Conservation (phyloP, 805 yeast genomes). For the Sugiyamaella qingdaonensis region DNA sequence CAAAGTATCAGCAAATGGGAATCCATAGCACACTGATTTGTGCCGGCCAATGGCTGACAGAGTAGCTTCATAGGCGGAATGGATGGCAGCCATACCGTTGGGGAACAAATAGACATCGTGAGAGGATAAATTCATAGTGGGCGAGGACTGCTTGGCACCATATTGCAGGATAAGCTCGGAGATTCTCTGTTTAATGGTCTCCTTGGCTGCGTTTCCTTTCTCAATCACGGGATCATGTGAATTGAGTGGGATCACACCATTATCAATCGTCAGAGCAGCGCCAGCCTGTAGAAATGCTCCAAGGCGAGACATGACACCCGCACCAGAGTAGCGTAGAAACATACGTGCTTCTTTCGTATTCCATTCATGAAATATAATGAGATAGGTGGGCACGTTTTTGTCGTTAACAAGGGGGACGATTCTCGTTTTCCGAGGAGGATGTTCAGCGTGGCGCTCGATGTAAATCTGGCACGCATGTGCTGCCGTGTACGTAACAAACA, state of each 20-base stretch:
- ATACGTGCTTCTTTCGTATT: conserved; percentile 65
- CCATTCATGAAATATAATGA: conserved; percentile 64
- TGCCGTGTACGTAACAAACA: conserved; percentile 71
- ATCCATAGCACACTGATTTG: conserved; percentile 90
- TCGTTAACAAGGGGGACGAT: conserved; percentile 34
- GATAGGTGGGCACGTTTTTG: conserved; percentile 66
- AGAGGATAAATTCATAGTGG: conserved; percentile 23
- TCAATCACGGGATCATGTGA: background rate
- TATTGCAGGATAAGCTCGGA: conserved; percentile 52
- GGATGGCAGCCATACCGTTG: conserved; percentile 90
- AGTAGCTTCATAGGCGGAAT: conserved; percentile 59
- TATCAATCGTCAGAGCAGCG: background rate
- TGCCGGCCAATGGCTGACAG: conserved; percentile 25
- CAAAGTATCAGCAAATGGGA: conserved; percentile 91
- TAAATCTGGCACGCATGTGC: conserved; percentile 85
- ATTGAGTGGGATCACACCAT: conserved; percentile 6
- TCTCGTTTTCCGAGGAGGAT: background rate
- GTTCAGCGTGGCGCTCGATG: conserved; percentile 38
- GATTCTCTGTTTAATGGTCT: conserved; percentile 68
- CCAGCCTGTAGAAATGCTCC: conserved; percentile 65
- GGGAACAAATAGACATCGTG: conserved; percentile 81
- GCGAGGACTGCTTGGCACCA: conserved; percentile 25
- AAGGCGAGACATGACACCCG: conserved; percentile 88
- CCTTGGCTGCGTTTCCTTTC: conserved; percentile 55
- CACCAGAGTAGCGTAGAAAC: conserved; percentile 97